A percentile compares a stretch with the other conserved stretches of the same genome.
These are phyloP conservation scores for Curvularia spicifera DNA, from an alignment of 2,329 filamentous ascomycete genomes.

Conservation along the genomic window DNA sequence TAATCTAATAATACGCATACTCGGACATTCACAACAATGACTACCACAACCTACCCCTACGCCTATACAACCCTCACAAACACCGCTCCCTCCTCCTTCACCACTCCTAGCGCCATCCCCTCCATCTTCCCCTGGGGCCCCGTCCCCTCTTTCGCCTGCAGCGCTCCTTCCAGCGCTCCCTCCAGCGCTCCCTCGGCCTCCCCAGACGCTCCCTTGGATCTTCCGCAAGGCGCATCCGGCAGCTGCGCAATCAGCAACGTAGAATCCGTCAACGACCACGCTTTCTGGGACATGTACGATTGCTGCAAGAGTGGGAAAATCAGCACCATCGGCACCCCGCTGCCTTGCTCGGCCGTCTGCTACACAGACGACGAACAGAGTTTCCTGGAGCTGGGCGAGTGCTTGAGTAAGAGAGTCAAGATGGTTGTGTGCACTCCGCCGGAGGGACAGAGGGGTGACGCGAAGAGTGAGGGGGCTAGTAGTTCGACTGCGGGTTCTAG, in stretches of 20 bases:
- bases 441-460: constrained; percentile 12
- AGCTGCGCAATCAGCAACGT: constrained; percentile 32
- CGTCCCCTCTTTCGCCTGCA: constrained; percentile 11
- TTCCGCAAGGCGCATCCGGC: constrained; percentile 8
- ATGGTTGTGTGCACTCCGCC: constrained; percentile 24
- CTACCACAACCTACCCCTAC: constrained; percentile 20
- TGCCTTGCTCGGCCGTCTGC: constrained; percentile 24
- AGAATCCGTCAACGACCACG: constrained; percentile 26
- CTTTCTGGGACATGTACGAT: constrained; percentile 33
- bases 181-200: constrained; percentile 2
- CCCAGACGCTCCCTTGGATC: constrained; percentile 13
- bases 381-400: constrained; percentile 30
- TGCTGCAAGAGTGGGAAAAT: constrained; percentile 24
- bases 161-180: constrained; percentile 3
- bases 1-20: too few relatives aligned
- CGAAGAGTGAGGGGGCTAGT: background rate
- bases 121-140: constrained; percentile 21
- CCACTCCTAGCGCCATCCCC: constrained; percentile 18
- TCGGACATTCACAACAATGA: background rate
- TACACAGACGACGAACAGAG: constrained; percentile 8
- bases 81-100: constrained; percentile 15
- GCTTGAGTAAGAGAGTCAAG: constrained; percentile 26
- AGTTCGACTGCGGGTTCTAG: background rate
- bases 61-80: constrained; percentile 24
- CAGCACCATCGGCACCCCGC: constrained; percentile 9